These are phyloP conservation scores for Erodium trifolium DNA, from an alignment of 441 rosid species.

Conservation along the genomic window DNA sequence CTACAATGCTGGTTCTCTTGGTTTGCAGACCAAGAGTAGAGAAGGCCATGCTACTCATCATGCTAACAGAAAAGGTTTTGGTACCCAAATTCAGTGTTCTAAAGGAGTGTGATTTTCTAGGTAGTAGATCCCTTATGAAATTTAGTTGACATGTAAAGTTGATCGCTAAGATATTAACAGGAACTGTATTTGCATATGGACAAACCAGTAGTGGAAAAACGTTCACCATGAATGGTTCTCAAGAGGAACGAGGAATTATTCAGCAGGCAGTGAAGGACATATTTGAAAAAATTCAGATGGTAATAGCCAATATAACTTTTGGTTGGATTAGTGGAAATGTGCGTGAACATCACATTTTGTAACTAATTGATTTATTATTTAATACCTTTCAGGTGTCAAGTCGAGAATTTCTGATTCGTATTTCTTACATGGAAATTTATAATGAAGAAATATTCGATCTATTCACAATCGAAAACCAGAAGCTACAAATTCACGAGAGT, in stretches of 20 bases:
- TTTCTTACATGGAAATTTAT: slow-evolving; percentile 92
- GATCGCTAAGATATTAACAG: slow-evolving; percentile 22
- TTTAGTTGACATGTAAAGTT: slow-evolving; percentile 3
- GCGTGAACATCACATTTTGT: slow-evolving; percentile 6
- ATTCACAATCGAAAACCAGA: slow-evolving; percentile 64
- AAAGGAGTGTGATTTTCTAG: not conserved
- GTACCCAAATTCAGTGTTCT: not conserved
- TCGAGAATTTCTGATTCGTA: slow-evolving; percentile 79
- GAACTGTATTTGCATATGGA: slow-evolving; percentile 92
- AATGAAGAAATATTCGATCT: slow-evolving; percentile 90
- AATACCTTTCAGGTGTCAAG: slow-evolving; percentile 39
- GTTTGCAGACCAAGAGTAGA: not conserved
- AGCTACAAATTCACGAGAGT: slow-evolving; percentile 82
- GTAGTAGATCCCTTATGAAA: not conserved
- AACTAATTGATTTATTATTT: slow-evolving; percentile 15
- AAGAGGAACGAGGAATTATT: slow-evolving; percentile 63
- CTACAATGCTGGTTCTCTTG: not conserved
- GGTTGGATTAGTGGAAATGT: not conserved
- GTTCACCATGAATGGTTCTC: slow-evolving; percentile 84
- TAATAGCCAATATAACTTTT: slow-evolving; percentile 11
- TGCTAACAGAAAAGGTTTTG: not conserved
- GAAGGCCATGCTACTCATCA: not conserved
- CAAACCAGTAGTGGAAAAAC: slow-evolving; percentile 98
- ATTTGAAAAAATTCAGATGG: slow-evolving; percentile 48
- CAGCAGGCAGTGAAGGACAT: slow-evolving; percentile 64